These are phyloP conservation scores for Saturnispora mendoncae DNA, from an alignment of 805 yeast species.

Conservation along the genomic window DNA sequence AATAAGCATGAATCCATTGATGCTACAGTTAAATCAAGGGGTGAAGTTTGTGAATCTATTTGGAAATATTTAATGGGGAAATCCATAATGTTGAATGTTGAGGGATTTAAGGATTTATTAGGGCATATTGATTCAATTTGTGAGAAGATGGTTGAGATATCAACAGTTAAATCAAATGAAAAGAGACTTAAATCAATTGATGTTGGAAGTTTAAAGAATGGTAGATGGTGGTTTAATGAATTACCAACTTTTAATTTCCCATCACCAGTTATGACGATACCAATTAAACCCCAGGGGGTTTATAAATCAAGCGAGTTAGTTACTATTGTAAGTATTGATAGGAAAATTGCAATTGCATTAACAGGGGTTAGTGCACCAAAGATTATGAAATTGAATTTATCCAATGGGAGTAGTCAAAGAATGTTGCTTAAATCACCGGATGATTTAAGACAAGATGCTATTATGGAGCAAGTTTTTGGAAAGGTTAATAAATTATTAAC, in stretches of 20 bases:
- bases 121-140: slow-evolving; percentile 43
- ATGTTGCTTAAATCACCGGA: slow-evolving; percentile 79
- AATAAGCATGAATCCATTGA: slow-evolving; percentile 30
- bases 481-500: slow-evolving; percentile 66
- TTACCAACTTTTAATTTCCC: slow-evolving; percentile 46
- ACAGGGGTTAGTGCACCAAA: slow-evolving; percentile 89
- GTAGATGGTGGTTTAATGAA: slow-evolving; percentile 48
- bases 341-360: slow-evolving; percentile 49
- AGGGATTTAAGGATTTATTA: slow-evolving; percentile 23
- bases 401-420: slow-evolving; percentile 50
- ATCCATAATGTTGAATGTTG: slow-evolving; percentile 8
- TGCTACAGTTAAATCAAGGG: slow-evolving; percentile 34
- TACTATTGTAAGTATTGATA: slow-evolving; percentile 36
- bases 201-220: slow-evolving; percentile 17
- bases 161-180: slow-evolving; percentile 37
- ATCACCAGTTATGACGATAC: slow-evolving; percentile 51
- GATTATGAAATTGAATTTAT: slow-evolving; percentile 45
- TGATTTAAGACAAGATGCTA: slow-evolving; percentile 90
- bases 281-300: slow-evolving; percentile 34
- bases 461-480: slow-evolving; percentile 94
- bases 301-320: slow-evolving; percentile 28
- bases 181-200: slow-evolving; percentile 27
- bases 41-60: slow-evolving; percentile 43
- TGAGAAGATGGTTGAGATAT: slow-evolving; percentile 40
- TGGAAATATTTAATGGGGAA: slow-evolving; percentile 32